Base-by-base conservation (phyloP, 257 asterid genomes). In the Solanum rostratum region DNA sequence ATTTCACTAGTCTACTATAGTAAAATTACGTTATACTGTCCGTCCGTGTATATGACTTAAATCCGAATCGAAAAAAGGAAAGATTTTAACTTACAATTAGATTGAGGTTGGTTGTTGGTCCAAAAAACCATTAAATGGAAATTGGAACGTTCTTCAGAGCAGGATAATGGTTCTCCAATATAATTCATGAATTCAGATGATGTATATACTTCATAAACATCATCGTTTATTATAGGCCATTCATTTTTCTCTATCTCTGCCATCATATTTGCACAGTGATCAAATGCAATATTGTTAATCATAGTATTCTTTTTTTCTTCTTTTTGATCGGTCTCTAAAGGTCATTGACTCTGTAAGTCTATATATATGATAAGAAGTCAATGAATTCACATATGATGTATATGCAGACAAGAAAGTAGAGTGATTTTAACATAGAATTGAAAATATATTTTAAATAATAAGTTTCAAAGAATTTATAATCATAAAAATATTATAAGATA, bases 121-220 rank as follows among this genome's bases (percentile, higher is more conserved):
- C 82, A 78, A 3, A 78, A 78, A 50, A 78, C 82, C 82, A 78
- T 78, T 52, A 78, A 78, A 78, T 78, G 82, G 27, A 78, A 78
- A 78, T 78, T 78, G 27, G 82, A 78, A 5, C 82, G 82, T 50
- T 78, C 82, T 29, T 78, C 63, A 15, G 82, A 78, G 24, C 82
- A 78, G 7, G 45, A 78, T 29, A 78, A 29, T 78, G 82, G 43
- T 29, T 18, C 6, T 9, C 82, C 82, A 10, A 78, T 78, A 10
- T 78, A 78, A 78, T 50, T 78, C 82, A 49, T 78, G 82, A 78
- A 78, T n/a, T 78, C 82, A 27, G 63, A 78, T 10, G 82, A 78
- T 29, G 82, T 50, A 78, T 78, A 78, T 10, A 78, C 82, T 78
- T 78, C 82, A 29, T 78, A 78, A 78, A 78, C 82, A 78, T 49